Base-by-base conservation (phyloP, 1,139 yeast genomes). In the Lodderomyces theae region DNA sequence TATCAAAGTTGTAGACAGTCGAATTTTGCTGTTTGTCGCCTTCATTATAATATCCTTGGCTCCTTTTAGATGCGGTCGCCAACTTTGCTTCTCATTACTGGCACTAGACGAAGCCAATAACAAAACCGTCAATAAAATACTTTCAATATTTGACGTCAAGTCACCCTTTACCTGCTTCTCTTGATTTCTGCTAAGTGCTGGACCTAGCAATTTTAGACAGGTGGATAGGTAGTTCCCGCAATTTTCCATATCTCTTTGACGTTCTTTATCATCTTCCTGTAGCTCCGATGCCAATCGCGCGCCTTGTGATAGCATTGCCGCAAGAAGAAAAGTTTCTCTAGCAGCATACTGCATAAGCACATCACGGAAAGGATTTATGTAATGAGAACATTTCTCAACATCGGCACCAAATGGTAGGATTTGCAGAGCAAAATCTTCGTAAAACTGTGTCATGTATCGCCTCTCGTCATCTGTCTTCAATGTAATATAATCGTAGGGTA, bases 41-140 rank as follows among this genome's bases (percentile, higher is more conserved):
- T 78, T 77, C 39, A 80, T 62, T 33, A 79, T 61, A 13, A 82
- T 61, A 48, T 80, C 84, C 43, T 81, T 80, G 0, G 86, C 87
- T 21, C 86, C 87, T 47, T 75, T 68, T 39, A 82, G 60, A 61
- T 82, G 88, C 0, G 86, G 80, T 47, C 87, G 66, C 88, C 88
- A 82, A 47, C 77, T 75, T 39, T 79, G 77, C 53, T 76, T 74
- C 1, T 79, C 68, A 25, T 62, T 60, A n/a, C 80, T 67, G 0
- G 86, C 86, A 52, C 82, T 79, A 42, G 82, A 82, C 45, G 84
- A 73, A 0, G 87, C 80, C 32, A 82, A 59, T 35, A 82, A 59
- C 15, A 82, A 63, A 1, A 80, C 82, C 0, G 87, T 81, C 24
- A 82, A 55, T 11, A 82, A 64, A 46, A 82, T 77, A 0, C 85